Evolutionary conservation across 2,329 filamentous ascomycete genomes (phyloP).

Genomic region (Lachnellula arida): DNA sequence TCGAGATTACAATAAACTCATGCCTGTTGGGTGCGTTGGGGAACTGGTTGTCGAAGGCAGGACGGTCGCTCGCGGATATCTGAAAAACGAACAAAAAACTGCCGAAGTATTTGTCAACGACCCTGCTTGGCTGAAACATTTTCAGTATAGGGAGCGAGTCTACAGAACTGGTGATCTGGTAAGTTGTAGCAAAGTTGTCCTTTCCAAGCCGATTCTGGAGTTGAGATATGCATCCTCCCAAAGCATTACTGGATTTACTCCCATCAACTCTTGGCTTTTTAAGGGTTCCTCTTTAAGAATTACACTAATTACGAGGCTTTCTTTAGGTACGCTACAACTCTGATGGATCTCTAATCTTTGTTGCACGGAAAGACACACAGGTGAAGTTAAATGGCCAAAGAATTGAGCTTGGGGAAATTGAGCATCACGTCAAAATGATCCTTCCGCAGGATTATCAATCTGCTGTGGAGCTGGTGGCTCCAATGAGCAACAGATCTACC

Average conservation of each 20-base stretch:
- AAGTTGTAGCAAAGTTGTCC: too few species aligned
- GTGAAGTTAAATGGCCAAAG: constrained; percentile 47
- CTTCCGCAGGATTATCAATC: neutral
- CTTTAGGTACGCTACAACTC: constrained; percentile 2
- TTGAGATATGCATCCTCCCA: too few species aligned
- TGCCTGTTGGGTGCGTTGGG: constrained; percentile 18
- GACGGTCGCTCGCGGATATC: constrained; percentile 55
- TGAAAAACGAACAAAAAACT: constrained; percentile 54
- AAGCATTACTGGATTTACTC: too few species aligned
- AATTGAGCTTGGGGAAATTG: constrained; percentile 41
- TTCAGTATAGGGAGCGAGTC: neutral
- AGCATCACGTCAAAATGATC: constrained; percentile 23
- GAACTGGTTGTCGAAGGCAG: constrained; percentile 37
- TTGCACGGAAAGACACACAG: constrained; percentile 45
- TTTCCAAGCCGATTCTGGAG: too few species aligned
- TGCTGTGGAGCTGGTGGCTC: constrained; percentile 2
- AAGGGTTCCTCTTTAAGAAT: too few species aligned
- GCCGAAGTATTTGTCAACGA: constrained; percentile 51
- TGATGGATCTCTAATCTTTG: constrained; percentile 39
- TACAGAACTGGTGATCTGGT: constrained; percentile 9
- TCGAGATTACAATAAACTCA: constrained; percentile 10
- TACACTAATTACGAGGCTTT: too few species aligned
- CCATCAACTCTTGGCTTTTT: too few species aligned
- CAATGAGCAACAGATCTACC: neutral
- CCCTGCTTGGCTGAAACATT: constrained; percentile 43